Conservation (phyloP, 2,329 filamentous ascomycete species). For the Fusarium irregulare region DNA sequence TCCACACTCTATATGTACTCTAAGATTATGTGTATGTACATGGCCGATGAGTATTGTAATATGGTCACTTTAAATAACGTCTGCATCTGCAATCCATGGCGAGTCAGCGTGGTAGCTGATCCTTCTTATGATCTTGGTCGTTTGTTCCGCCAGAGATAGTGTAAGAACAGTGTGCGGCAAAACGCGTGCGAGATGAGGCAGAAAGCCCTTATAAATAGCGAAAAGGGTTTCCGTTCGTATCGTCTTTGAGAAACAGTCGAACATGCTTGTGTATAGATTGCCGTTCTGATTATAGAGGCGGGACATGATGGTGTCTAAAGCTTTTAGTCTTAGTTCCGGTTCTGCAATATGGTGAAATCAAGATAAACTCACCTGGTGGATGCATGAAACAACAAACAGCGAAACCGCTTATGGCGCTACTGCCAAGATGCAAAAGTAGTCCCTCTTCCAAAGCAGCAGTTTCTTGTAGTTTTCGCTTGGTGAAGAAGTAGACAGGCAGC, state of each 20-base stretch:
- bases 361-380: not conserved
- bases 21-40: rapidly evolving
- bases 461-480: not conserved
- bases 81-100: not conserved
- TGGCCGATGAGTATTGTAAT: rapidly evolving
- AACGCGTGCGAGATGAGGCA: not conserved
- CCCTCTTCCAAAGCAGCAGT: not conserved
- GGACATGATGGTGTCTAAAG: not conserved
- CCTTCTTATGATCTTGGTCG: not conserved
- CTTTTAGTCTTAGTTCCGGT: not conserved
- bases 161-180: not conserved
- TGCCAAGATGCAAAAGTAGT: not conserved
- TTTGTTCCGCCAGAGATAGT: not conserved
- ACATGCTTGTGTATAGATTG: not conserved
- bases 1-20: not conserved
- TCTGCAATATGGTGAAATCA: not conserved
- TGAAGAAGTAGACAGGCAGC: not conserved
- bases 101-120: not conserved
- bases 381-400: not conserved
- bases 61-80: not conserved
- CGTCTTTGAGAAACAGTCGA: not conserved
- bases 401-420: not conserved
- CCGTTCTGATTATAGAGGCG: not conserved
- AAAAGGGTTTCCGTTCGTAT: not conserved
- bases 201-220: not conserved